Evolutionary conservation across 2,329 filamentous ascomycete genomes (phyloP).

Genomic region (Coleophoma cylindrospora): DNA sequence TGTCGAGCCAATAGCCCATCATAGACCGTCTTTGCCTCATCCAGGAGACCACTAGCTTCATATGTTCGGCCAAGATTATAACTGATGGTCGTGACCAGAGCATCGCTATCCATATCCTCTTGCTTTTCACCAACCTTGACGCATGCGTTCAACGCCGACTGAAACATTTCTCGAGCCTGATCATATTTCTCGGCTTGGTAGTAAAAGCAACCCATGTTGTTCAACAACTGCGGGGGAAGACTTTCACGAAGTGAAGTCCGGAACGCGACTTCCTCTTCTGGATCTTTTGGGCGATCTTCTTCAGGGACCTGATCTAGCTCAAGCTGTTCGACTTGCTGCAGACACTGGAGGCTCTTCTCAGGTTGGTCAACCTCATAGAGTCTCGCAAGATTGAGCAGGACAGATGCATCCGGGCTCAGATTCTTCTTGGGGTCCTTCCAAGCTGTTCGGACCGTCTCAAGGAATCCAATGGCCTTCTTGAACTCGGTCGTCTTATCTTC

Average conservation of each 20-base stretch:
- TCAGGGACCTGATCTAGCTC: slow-evolving; percentile 75
- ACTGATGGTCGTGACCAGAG: slow-evolving; percentile 89
- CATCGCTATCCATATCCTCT: slow-evolving; percentile 76
- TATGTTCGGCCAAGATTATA: slow-evolving; percentile 95
- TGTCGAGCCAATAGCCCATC: slow-evolving; percentile 81
- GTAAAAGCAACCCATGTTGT: slow-evolving; percentile 96
- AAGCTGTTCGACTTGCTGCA: slow-evolving; percentile 87
- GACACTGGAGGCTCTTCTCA: slow-evolving; percentile 86
- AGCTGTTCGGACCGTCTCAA: slow-evolving; percentile 77
- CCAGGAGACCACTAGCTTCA: slow-evolving; percentile 74
- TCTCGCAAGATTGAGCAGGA: slow-evolving; percentile 85
- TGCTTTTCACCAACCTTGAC: slow-evolving; percentile 75
- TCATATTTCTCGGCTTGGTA: slow-evolving; percentile 82
- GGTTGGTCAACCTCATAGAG: slow-evolving; percentile 83
- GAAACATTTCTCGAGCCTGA: slow-evolving; percentile 79
- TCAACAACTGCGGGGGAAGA: slow-evolving; percentile 84
- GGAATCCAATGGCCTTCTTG: slow-evolving; percentile 78
- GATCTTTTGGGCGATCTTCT: slow-evolving; percentile 58
- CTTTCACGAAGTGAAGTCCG: slow-evolving; percentile 65
- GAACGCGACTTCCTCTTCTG: slow-evolving; percentile 55
- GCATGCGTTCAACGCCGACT: slow-evolving; percentile 85
- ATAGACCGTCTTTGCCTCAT: slow-evolving; percentile 85
- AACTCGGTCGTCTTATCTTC: slow-evolving; percentile 84
- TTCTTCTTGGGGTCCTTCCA: slow-evolving; percentile 95
- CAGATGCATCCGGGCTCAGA: slow-evolving; percentile 73